Percentiles rank a stretch among this genome's conserved stretches.
These are phyloP conservation scores for Trichoderma virens DNA, from an alignment of 495 filamentous ascomycete genomes.

Conservation along the genomic window DNA sequence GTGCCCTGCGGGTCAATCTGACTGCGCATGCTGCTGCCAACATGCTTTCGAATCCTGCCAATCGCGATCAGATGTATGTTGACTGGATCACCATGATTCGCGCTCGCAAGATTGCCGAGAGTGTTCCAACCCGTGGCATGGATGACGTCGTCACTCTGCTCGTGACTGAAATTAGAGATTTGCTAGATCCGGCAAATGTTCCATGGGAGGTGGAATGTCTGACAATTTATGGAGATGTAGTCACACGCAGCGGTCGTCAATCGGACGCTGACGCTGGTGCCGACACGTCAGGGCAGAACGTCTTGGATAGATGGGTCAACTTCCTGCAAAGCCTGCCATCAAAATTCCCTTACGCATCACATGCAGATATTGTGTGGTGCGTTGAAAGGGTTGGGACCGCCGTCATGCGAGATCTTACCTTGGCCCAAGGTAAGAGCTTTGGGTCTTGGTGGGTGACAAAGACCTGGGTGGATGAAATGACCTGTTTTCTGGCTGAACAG, in stretches of 20 bases:
- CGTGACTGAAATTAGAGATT: conserved; percentile 61
- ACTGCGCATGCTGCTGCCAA: conserved; percentile 79
- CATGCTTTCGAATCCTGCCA: conserved; percentile 62
- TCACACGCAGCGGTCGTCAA: conserved; percentile 33
- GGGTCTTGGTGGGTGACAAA: conserved; percentile 98
- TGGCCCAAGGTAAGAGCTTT: conserved; percentile 76
- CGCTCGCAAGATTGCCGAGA: conserved; percentile 57
- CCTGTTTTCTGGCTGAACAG: conserved; percentile 81
- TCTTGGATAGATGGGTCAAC: conserved; percentile 76
- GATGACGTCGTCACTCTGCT: conserved; percentile 63
- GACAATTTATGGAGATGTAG: conserved; percentile 46
- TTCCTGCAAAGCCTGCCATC: conserved; percentile 69
- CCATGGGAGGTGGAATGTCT: conserved; percentile 47
- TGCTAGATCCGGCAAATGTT: conserved; percentile 57
- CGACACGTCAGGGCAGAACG: conserved; percentile 41
- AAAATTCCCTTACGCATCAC: conserved; percentile 64
- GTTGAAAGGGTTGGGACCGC: conserved; percentile 61
- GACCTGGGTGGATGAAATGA: conserved; percentile 94
- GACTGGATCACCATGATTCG: conserved; percentile 83
- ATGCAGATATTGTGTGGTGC: conserved; percentile 59
- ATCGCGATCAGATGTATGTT: conserved; percentile 83
- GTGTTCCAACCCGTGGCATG: conserved; percentile 52
- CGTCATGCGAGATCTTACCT: conserved; percentile 70
- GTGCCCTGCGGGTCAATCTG: conserved; percentile 82
- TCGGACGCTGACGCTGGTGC: conserved; percentile 11